Evolutionary conservation across 2,329 filamentous ascomycete species (phyloP), one percentile per base, ranked within the genome.

Genomic region (Cytospora piceicola): DNA sequence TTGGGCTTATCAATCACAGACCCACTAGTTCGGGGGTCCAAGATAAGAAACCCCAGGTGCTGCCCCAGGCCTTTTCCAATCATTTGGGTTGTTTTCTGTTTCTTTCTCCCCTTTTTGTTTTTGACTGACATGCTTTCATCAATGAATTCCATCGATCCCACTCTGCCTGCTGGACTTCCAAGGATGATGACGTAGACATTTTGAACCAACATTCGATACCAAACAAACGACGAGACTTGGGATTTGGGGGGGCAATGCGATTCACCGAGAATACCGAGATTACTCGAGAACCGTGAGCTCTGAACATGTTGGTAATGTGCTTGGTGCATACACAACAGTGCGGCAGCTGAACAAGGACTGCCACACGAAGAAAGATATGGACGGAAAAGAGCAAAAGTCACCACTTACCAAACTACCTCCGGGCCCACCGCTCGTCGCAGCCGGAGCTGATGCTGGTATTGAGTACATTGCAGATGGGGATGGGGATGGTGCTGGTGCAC

Each of bases 321-420:
- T 17, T 15, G 36, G 36, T 39, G 36, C 12, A 17, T 6, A 4
- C 39, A 42, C 39, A 14, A 29, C 22, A 27, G 22, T 51, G 14
- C 12, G 11, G 4, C 12, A 2, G n/a, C 39, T 42, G 39, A 42
- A 42, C 17, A 42, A 42, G 20, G 11, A 42, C 15, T 42, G 39
- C 6, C 39, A 42, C 39, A 42, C 3, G 12, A 39, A 17, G n/a
- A 5, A 14, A 42, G 17, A 42, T 17, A 42, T 5, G 20, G 4
- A 42, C n/a, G 17, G 9, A 15, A n/a, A n/a, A 34, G 6, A 34
- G 32, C 32, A 14, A 4, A 34, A 42, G 2, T 42, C n/a, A 11
- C 36, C 42, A 70, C 79, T 75, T 72, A 81, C 79, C 74, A 80
- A 71, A 63, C 76, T 80, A 29, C 77, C 77, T 42, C 69, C 70